These are phyloP conservation scores for Colletotrichum lentis DNA, from an alignment of 2,329 filamentous ascomycete genomes.

Conservation along the genomic window DNA sequence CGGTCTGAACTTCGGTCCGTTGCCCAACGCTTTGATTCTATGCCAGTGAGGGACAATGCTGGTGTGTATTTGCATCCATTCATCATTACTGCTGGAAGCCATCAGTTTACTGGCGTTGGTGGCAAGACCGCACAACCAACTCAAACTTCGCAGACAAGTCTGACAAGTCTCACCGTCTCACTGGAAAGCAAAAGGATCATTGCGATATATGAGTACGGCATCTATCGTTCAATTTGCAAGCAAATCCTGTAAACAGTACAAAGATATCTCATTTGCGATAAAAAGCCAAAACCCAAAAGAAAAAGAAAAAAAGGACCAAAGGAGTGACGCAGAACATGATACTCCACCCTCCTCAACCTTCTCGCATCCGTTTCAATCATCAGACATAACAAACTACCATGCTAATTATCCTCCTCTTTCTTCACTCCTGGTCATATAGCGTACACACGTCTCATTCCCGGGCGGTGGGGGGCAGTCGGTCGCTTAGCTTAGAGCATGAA, in stretches of 20 bases:
- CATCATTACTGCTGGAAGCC: conserved; percentile 51
- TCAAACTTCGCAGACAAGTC: background rate
- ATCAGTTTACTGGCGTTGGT: background rate
- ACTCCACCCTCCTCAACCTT: conserved; percentile 21
- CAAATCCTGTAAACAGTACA: conserved; percentile 24
- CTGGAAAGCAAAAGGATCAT: background rate
- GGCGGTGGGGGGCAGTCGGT: background rate
- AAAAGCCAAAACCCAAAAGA: conserved; percentile 13
- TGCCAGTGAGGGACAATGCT: background rate
- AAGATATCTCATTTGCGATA: conserved; percentile 18
- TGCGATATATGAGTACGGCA: conserved; percentile 1
- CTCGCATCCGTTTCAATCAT: conserved; percentile 27
- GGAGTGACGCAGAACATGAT: conserved; percentile 30
- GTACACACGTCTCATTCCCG: conserved; percentile 8
- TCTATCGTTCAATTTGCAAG: conserved; percentile 31
- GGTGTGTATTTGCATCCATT: conserved; percentile 49
- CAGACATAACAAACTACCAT: conserved; percentile 32
- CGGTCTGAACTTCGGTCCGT: conserved; percentile 24
- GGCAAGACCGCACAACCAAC: background rate
- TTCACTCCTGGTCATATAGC: conserved; percentile 8
- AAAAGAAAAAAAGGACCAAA: conserved; percentile 23
- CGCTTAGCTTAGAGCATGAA: conserved; percentile 37
- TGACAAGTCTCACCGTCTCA: background rate
- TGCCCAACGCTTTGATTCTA: background rate
- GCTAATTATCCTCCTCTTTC: conserved; percentile 33